Base-by-base conservation (phyloP, 768 basidiomycete species). In the Leucocoprinus birnbaumii region DNA sequence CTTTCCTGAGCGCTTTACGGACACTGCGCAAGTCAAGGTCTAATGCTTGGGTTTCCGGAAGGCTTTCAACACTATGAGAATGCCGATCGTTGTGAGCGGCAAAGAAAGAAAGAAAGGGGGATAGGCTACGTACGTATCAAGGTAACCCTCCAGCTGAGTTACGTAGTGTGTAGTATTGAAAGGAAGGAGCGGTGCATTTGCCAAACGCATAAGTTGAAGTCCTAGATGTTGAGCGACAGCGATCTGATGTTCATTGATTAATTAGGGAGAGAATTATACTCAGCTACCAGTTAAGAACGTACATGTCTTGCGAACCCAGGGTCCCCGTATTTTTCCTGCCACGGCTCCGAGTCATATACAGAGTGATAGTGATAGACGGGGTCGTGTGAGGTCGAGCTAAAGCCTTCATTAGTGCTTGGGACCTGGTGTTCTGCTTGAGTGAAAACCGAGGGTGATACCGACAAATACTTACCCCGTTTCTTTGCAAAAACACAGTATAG, bases 401-500 rank as follows among this genome's bases (percentile, higher is more conserved):
- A 73, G 68, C 77, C 76, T 62, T 72, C 66, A 50, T 76, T 68
- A 3, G 69, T 61, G 51, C 73, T 74, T 10, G 75, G 73, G 51
- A 80, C 66, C 76, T 68, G 59, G 48, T 38, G 13, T 31, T 31
- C 8, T 13, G 6, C 9, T 35, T 47, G 3, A 46, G 25, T 14
- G 51, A 37, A 56, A 37, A 43, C n/a, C 19, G 43, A 22, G 18
- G 13, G n/a, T 1, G 3, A 14, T 24, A 13, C 13, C 38, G 55
- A 18, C 14, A 22, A 5, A 25, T 19, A 51, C 71, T 40, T 62
- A 76, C 76, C 34, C 76, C 78, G 37, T 76, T 65, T 40, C 85
- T 76, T 67, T 97, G 90, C 63, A 97, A 70, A 73, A 95, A 96
- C 7, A 93, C 87, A 0, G 94, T 96, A 59, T 81, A 97, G 68